These are phyloP conservation scores for Trichoderma sp. DNA, from an alignment of 2,329 filamentous ascomycete genomes.

Conservation along the genomic window DNA sequence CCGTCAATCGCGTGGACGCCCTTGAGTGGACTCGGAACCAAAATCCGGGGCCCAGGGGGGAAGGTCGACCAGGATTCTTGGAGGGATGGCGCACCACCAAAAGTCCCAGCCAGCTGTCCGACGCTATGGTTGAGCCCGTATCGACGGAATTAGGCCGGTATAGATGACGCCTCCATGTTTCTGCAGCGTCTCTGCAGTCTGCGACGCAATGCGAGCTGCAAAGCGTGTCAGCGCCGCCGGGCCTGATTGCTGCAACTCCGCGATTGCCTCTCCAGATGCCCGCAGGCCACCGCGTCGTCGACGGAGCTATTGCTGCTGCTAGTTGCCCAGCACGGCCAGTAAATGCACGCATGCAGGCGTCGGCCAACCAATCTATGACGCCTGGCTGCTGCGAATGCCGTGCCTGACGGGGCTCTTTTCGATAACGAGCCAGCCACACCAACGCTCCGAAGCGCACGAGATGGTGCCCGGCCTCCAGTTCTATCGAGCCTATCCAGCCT, in stretches of 20 bases:
- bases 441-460: not conserved
- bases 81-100: constrained; percentile 6
- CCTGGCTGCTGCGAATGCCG: constrained; percentile 1
- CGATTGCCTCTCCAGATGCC: not conserved
- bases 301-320: not conserved
- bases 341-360: constrained; percentile 5
- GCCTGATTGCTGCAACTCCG: not conserved
- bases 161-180: constrained; percentile 21
- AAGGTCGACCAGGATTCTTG: not conserved
- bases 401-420: constrained; percentile 8
- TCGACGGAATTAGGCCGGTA: not conserved
- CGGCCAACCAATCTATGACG: constrained; percentile 23
- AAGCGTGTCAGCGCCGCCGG: not conserved
- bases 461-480: not conserved
- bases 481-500: too few species aligned
- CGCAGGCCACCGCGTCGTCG: not conserved
- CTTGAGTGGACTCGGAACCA: constrained; percentile 17
- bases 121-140: not conserved
- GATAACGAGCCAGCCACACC: constrained; percentile 13
- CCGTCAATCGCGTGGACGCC: constrained; percentile 25
- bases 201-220: constrained; percentile 4
- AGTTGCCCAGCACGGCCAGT: constrained; percentile 2
- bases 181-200: not conserved
- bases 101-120: not conserved
- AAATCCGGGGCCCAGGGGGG: constrained; percentile 15